These are phyloP conservation scores for Talaromyces ruber DNA, from an alignment of 495 filamentous ascomycete species.

Conservation along the genomic window DNA sequence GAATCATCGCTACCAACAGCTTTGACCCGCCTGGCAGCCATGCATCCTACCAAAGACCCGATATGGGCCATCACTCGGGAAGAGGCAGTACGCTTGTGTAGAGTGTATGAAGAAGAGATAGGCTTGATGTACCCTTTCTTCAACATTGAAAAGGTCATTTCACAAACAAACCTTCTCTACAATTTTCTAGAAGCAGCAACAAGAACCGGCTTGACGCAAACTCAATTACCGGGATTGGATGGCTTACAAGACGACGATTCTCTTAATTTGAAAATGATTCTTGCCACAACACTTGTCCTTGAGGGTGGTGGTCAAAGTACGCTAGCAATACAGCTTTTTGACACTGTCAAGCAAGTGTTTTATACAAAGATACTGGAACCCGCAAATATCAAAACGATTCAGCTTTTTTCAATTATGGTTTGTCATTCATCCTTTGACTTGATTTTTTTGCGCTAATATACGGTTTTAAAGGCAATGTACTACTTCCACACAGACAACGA, in stretches of 20 bases:
- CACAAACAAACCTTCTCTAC: conserved; percentile 56
- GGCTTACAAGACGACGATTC: conserved; percentile 60
- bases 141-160: conserved; percentile 56
- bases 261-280: conserved; percentile 65
- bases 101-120: conserved; percentile 74
- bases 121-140: conserved; percentile 81
- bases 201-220: conserved; percentile 48
- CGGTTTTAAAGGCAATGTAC: conserved; percentile 58
- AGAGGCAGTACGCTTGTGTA: conserved; percentile 62
- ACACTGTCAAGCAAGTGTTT: conserved; percentile 58
- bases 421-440: conserved; percentile 14
- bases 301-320: conserved; percentile 71
- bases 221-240: conserved; percentile 48
- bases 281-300: conserved; percentile 64
- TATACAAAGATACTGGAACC: conserved; percentile 61
- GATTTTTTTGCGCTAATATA: not conserved
- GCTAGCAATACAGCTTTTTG: conserved; percentile 59
- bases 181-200: conserved; percentile 62
- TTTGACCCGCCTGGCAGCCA: conserved; percentile 19
- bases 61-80: conserved; percentile 65
- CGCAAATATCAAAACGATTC: conserved; percentile 58
- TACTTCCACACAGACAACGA: conserved; percentile 78
- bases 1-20: conserved; percentile 43
- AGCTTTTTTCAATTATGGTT: conserved; percentile 65
- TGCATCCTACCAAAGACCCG: conserved; percentile 54